Conservation (phyloP, 345 rosid species). For the Hibiscus tridactylites region DNA sequence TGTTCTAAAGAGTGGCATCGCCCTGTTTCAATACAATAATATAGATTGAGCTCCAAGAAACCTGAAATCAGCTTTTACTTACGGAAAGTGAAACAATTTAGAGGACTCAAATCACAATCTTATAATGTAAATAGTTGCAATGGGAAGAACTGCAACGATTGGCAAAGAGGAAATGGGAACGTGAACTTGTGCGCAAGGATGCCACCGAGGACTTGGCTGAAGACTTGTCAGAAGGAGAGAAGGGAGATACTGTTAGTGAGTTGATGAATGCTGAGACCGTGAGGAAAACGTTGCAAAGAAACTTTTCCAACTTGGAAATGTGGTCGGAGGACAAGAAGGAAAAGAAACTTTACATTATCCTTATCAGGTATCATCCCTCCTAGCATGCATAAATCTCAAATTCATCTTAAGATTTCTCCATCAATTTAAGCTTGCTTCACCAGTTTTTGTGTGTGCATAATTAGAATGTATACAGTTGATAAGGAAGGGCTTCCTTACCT, state of each 20-base stretch:
- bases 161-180: conserved; percentile 57
- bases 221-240: conserved; percentile 94
- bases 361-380: conserved; percentile 52
- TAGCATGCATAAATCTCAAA: not conserved
- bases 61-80: not conserved
- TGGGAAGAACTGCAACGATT: conserved; percentile 60
- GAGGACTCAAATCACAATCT: conserved; percentile 3
- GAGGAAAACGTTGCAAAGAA: conserved; percentile 43
- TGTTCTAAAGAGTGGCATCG: not conserved
- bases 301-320: conserved; percentile 60
- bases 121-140: conserved; percentile 45
- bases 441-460: not conserved
- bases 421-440: conserved; percentile 2
- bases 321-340: conserved; percentile 96
- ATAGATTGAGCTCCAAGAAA: not conserved
- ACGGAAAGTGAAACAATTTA: not conserved
- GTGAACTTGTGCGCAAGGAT: conserved; percentile 78
- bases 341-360: conserved; percentile 80
- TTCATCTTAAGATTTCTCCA: not conserved
- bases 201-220: conserved; percentile 85
- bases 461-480: not conserved
- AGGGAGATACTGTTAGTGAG: conserved; percentile 60
- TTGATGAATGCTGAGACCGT: conserved; percentile 62
- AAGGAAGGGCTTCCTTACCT: no score
- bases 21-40: no score